These are phyloP conservation scores for Fusarium devonianum DNA, from an alignment of 2,329 filamentous ascomycete species.

Conservation along the genomic window DNA sequence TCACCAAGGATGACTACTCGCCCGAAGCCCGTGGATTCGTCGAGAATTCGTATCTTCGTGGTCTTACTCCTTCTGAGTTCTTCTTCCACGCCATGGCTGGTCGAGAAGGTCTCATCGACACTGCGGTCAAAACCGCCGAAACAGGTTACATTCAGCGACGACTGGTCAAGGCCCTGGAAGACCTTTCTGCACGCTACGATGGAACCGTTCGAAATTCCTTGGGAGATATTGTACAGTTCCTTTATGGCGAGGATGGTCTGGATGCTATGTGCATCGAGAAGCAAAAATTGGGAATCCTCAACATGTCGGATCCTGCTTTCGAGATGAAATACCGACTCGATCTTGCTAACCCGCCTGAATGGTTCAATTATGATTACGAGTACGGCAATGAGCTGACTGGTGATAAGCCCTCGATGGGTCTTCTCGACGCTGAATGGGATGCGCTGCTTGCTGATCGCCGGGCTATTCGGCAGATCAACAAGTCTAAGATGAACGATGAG, in stretches of 20 bases:
- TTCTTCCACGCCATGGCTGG: constrained; percentile 99
- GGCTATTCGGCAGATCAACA: constrained; percentile 74
- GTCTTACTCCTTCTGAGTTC: constrained; percentile 93
- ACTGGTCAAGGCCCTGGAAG: constrained; percentile 96
- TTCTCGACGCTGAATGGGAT: constrained; percentile 90
- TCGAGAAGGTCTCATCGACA: constrained; percentile 99
- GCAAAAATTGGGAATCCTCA: constrained; percentile 87
- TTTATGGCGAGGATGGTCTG: constrained; percentile 96
- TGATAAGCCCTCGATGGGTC: constrained; percentile 84
- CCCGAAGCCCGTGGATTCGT: constrained; percentile 97
- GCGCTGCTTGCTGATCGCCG: constrained; percentile 76
- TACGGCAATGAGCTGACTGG: constrained; percentile 86
- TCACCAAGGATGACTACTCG: constrained; percentile 99
- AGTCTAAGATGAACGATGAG: constrained; percentile 76
- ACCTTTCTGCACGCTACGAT: constrained; percentile 97
- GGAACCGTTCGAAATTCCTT: constrained; percentile 96
- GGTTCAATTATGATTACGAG: constrained; percentile 68
- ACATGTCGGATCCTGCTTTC: constrained; percentile 79
- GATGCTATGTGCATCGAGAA: constrained; percentile 95
- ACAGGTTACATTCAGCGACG: constrained; percentile 99
- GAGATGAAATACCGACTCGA: constrained; percentile 85
- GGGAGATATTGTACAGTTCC: constrained; percentile 94
- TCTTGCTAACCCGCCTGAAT: constrained; percentile 64
- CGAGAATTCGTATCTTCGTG: constrained; percentile 97
- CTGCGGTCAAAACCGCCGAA: constrained; percentile 98